Conservation (phyloP, 2,329 filamentous ascomycete species). For the Arthrinium puccinioides region DNA sequence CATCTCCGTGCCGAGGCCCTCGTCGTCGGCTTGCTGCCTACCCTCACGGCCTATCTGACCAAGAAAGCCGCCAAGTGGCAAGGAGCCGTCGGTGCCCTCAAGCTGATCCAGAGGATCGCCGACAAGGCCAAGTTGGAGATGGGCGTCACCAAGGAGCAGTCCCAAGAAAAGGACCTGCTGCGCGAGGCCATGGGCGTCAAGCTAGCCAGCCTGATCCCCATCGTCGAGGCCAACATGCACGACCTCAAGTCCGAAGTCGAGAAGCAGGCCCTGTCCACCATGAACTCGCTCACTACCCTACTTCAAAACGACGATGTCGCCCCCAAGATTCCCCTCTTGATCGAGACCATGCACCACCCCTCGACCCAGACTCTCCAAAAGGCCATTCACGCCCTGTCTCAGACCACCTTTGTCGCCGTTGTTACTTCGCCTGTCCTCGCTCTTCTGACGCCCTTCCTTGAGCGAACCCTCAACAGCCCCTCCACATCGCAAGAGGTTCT, state of each 20-base stretch:
- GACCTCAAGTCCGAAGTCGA: slow-evolving; percentile 84
- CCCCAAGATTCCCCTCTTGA: slow-evolving; percentile 81
- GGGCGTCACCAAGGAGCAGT: slow-evolving; percentile 72
- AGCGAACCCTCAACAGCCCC: slow-evolving; percentile 88
- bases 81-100: slow-evolving; percentile 80
- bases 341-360: slow-evolving; percentile 93
- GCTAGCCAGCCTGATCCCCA: slow-evolving; percentile 78
- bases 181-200: slow-evolving; percentile 85
- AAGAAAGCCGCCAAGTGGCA: slow-evolving; percentile 95
- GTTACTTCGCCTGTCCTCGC: slow-evolving; percentile 94
- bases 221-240: slow-evolving; percentile 92
- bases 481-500: slow-evolving; percentile 88
- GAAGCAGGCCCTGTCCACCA: slow-evolving; percentile 87
- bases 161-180: slow-evolving; percentile 80
- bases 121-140: slow-evolving; percentile 85
- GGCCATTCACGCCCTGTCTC: slow-evolving; percentile 91
- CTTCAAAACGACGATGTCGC: slow-evolving; percentile 96
- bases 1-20: slow-evolving; percentile 76
- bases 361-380: slow-evolving; percentile 84
- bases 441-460: slow-evolving; percentile 86
- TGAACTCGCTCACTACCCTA: slow-evolving; percentile 82
- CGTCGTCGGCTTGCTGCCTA: slow-evolving; percentile 74
- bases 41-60: slow-evolving; percentile 65
- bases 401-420: slow-evolving; percentile 96
- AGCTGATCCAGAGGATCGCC: slow-evolving; percentile 85